These are phyloP conservation scores for Caloboletus firmus DNA, from an alignment of 1,284 basidiomycete genomes.

Conservation along the genomic window DNA sequence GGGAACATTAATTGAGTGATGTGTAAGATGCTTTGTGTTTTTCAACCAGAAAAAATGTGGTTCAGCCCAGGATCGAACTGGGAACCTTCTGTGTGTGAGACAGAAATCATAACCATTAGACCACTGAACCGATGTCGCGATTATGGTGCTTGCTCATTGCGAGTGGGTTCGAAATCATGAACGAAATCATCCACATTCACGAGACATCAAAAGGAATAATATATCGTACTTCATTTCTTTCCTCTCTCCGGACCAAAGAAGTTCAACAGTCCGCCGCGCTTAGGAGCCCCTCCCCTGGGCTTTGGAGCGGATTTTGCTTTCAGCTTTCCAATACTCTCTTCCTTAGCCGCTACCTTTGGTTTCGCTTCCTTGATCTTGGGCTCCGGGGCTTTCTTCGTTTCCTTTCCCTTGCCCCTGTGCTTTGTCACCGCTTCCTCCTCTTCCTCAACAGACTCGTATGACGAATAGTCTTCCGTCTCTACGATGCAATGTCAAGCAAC, in stretches of 20 bases:
- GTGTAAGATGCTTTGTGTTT: background rate
- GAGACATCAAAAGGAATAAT: background rate
- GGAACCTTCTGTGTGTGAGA: constrained; percentile 50
- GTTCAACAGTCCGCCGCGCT: constrained; percentile 33
- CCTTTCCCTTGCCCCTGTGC: constrained; percentile 14
- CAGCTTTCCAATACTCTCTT: constrained; percentile 16
- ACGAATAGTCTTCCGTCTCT: constrained; percentile 78
- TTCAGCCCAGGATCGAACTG: constrained; percentile 49
- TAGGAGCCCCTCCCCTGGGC: constrained; percentile 20
- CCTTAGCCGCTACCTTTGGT: constrained; percentile 9
- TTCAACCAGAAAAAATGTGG: constrained; percentile 30
- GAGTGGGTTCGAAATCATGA: background rate
- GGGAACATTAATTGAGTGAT: background rate
- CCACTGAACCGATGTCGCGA: constrained; percentile 32
- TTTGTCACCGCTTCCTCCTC: constrained; percentile 40
- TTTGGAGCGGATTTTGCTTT: constrained; percentile 23
- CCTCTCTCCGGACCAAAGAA: constrained; percentile 35
- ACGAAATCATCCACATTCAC: background rate
- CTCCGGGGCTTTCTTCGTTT: constrained; percentile 36
- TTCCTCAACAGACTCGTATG: constrained; percentile 75
- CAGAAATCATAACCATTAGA: constrained; percentile 50
- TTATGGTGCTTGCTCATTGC: fast-evolving
- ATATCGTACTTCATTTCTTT: constrained; percentile 27
- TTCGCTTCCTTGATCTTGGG: constrained; percentile 28
- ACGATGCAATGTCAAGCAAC: background rate